Evolutionary conservation across 1,284 basidiomycete genomes (phyloP).

Genomic region (Cronartium quercuum): DNA sequence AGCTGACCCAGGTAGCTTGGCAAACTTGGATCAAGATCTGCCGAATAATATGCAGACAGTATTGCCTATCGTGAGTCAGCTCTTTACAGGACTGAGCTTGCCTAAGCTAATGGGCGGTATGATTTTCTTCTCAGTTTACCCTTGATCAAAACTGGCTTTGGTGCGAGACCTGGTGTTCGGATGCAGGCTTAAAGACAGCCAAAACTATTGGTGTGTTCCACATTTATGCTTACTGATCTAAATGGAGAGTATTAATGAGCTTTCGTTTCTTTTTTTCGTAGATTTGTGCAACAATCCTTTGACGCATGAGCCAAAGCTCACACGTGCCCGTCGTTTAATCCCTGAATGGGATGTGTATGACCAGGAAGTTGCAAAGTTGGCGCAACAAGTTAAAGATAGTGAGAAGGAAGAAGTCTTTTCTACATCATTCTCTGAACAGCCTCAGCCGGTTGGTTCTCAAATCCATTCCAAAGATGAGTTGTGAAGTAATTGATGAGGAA

Average conservation of each 20-base stretch:
- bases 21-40: constrained; percentile 94
- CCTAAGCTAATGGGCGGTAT: not conserved
- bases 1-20: constrained; percentile 83
- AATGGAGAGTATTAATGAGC: constrained; percentile 43
- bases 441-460: not conserved
- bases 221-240: not conserved
- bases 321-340: constrained; percentile 76
- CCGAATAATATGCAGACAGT: constrained; percentile 83
- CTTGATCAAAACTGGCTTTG: constrained; percentile 86
- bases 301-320: constrained; percentile 74
- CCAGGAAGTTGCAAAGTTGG: constrained; percentile 49
- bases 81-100: too few species aligned
- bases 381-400: constrained; percentile 42
- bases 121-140: constrained; percentile 58
- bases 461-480: constrained; percentile 1
- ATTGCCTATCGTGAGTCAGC: constrained; percentile 67
- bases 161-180: constrained; percentile 65
- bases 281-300: constrained; percentile 51
- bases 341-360: constrained; percentile 97
- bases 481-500: not conserved
- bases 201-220: constrained; percentile 73
- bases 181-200: constrained; percentile 68
- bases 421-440: too few species aligned
- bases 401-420: not conserved
- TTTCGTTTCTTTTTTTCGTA: constrained; percentile 39